Conservation (phyloP, 139 green algal species). For the Micractinium conductrix region DNA sequence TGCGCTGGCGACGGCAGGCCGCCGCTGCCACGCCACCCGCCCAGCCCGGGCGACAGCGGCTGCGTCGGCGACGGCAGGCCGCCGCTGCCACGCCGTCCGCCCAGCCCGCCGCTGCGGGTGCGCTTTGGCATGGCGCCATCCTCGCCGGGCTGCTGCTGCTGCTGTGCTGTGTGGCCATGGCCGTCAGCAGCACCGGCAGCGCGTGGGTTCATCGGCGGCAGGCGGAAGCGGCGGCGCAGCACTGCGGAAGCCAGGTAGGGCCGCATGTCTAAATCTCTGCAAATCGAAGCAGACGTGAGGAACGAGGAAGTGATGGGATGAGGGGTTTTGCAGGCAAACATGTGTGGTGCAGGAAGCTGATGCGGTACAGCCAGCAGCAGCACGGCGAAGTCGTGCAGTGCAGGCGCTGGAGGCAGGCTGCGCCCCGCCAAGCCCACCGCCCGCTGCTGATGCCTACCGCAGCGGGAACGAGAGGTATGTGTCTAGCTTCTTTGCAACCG, state of each 20-base stretch:
- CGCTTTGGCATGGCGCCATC: no score
- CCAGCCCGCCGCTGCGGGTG: neutral
- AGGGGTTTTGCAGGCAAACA: no score
- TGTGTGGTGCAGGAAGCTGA: no score
- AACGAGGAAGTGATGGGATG: no score
- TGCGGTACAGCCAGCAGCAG: no score
- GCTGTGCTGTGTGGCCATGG: no score
- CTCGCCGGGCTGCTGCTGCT: neutral
- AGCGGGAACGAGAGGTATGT: constrained; percentile 79
- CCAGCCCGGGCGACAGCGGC: no score
- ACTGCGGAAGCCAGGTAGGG: constrained; percentile 75
- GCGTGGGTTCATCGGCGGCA: neutral
- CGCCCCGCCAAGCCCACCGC: neutral
- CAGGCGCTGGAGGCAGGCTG: neutral
- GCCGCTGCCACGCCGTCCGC: neutral
- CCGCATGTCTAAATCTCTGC: constrained; percentile 74
- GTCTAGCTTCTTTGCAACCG: constrained; percentile 74
- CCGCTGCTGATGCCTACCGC: neutral
- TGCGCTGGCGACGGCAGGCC: no score
- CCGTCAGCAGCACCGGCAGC: neutral
- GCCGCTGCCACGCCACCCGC: no score
- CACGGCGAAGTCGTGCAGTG: no score
- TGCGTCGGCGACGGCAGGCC: no score
- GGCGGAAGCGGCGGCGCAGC: constrained; percentile 41
- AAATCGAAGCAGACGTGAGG: no score